Conservation (phyloP, 306 rosid genomes). For the Rubus idaeus region DNA sequence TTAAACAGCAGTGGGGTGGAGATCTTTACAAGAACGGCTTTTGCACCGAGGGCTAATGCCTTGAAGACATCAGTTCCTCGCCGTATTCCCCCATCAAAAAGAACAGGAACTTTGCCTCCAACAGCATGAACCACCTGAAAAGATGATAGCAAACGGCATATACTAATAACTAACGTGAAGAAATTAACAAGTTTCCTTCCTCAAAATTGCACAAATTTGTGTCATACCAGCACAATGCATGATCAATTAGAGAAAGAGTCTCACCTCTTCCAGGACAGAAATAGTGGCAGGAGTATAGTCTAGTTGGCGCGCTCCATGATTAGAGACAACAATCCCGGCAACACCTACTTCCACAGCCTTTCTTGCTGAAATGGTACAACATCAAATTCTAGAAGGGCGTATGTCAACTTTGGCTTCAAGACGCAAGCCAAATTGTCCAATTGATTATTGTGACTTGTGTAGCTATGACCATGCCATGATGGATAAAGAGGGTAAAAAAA, state of each 20-base stretch:
- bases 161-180: background rate
- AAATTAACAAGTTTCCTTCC: background rate
- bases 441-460: background rate
- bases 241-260: background rate
- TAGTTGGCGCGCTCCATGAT: slow-evolving; percentile 49
- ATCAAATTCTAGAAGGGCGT: background rate
- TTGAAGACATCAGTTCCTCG: slow-evolving; percentile 67
- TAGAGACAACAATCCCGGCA: slow-evolving; percentile 44
- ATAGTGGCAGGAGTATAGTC: slow-evolving; percentile 39
- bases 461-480: background rate
- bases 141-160: background rate
- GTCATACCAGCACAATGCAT: background rate
- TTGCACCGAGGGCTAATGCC: slow-evolving; percentile 67
- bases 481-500: too few species aligned
- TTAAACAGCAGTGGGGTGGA: background rate
- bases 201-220: background rate
- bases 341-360: slow-evolving; percentile 41
- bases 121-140: slow-evolving; percentile 54
- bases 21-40: slow-evolving; percentile 62
- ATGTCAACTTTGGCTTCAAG: background rate
- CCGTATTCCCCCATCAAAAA: slow-evolving; percentile 61
- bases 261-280: slow-evolving; percentile 46
- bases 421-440: background rate
- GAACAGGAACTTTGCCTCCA: slow-evolving; percentile 51
- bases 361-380: slow-evolving; percentile 26